A percentile compares a stretch with the other conserved stretches of the same genome.
These are phyloP conservation scores for Vitis hybrid DNA, from an alignment of 177 flowering plant species.

Conservation along the genomic window DNA sequence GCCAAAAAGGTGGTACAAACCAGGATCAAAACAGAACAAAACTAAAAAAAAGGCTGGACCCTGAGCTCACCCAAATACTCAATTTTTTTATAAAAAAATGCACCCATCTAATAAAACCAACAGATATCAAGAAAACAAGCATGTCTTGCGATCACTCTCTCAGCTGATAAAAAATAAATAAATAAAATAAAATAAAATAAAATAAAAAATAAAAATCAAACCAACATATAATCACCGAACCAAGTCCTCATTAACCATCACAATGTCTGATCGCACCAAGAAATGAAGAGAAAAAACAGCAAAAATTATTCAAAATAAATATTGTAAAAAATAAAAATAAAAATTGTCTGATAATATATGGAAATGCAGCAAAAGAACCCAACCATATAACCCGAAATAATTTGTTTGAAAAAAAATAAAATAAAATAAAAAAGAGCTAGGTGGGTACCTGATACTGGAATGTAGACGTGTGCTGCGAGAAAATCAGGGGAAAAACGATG, in stretches of 20 bases:
- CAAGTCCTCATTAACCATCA: background rate
- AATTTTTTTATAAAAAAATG: background rate
- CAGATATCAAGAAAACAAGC: background rate
- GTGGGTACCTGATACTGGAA: too few species aligned
- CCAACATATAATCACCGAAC: background rate
- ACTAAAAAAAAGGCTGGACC: slow-evolving; percentile 3
- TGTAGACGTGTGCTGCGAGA: too few species aligned
- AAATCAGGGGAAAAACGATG: too few species aligned
- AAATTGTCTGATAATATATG: background rate
- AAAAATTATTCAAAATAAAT: background rate
- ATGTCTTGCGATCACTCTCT: background rate
- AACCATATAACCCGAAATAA: too few species aligned
- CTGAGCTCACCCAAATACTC: background rate
- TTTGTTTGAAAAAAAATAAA: too few species aligned
- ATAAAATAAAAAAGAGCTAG: too few species aligned
- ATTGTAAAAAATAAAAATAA: background rate
- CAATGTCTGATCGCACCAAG: slow-evolving; percentile 5
- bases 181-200: background rate
- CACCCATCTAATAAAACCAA: background rate
- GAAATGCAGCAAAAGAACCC: background rate
- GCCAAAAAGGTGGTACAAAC: background rate
- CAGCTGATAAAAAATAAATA: background rate
- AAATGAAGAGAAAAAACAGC: background rate
- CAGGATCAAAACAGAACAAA: background rate
- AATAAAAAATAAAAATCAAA: background rate